These are phyloP conservation scores for Andrographis paniculata DNA, from an alignment of 305 asterid genomes.

Conservation along the genomic window DNA sequence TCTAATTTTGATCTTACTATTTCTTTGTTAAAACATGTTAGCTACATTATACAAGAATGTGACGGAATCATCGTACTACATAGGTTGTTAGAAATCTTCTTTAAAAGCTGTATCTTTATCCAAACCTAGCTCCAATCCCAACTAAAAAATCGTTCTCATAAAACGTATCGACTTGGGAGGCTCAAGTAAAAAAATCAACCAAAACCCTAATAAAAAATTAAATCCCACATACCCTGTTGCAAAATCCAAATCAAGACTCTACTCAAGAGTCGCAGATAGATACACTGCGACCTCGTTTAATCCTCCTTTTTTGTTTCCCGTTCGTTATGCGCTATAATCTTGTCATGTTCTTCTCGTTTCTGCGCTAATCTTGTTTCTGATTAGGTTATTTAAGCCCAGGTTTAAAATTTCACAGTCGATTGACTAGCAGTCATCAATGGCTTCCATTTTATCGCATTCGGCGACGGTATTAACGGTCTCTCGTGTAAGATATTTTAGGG, in stretches of 20 bases:
- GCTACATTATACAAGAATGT: too few species aligned
- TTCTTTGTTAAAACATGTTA: too few species aligned
- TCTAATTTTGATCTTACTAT: too few species aligned
- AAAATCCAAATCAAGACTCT: conserved; percentile 15
- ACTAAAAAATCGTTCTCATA: too few species aligned
- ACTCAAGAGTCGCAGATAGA: not conserved
- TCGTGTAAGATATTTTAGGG: conserved; percentile 17
- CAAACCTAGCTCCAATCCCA: too few species aligned
- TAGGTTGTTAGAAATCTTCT: too few species aligned
- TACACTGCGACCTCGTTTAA: conserved; percentile 25
- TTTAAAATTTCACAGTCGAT: not conserved
- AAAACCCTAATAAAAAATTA: conserved; percentile 6
- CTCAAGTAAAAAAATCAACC: not conserved
- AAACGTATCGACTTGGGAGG: conserved; percentile 8
- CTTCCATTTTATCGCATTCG: not conserved
- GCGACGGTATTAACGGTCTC: conserved; percentile 7
- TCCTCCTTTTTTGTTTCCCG: conserved; percentile 21
- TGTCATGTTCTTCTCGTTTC: conserved; percentile 15
- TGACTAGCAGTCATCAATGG: not conserved
- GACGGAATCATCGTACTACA: too few species aligned
- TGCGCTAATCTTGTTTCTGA: conserved; percentile 7
- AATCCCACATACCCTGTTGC: not conserved
- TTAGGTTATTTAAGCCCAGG: not conserved
- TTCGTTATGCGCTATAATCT: conserved; percentile 20
- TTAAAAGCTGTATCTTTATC: too few species aligned